phyloP scores from a whole-genome alignment of 768 basidiomycete genomes.

The Piloderma croceum region DNA sequence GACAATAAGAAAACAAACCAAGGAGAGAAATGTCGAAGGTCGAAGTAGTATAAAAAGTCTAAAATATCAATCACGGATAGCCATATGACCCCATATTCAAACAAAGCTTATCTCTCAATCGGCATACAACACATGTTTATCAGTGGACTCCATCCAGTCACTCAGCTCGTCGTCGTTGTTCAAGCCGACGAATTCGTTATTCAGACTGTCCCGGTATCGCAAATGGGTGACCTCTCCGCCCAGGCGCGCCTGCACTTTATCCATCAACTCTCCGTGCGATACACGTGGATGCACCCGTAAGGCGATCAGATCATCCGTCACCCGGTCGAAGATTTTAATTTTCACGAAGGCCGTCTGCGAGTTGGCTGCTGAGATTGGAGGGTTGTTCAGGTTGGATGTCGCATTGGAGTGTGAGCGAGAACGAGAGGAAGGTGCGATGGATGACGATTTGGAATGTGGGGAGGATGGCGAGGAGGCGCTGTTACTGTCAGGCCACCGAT shows the following conservation, averaged over 20 bases:
- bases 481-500: slow-evolving; percentile 22
- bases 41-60: background rate
- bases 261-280: slow-evolving; percentile 79
- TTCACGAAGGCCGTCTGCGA: slow-evolving; percentile 89
- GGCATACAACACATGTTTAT: slow-evolving; percentile 81
- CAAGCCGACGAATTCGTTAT: slow-evolving; percentile 59
- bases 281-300: slow-evolving; percentile 95
- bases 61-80: background rate
- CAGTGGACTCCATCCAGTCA: slow-evolving; percentile 71
- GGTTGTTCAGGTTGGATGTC: slow-evolving; percentile 48
- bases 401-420: slow-evolving; percentile 56
- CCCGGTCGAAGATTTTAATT: slow-evolving; percentile 95
- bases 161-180: slow-evolving; percentile 58
- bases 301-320: slow-evolving; percentile 92
- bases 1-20: too few relatives aligned
- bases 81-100: too few relatives aligned
- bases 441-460: slow-evolving; percentile 47
- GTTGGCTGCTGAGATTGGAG: slow-evolving; percentile 71
- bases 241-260: slow-evolving; percentile 84
- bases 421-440: slow-evolving; percentile 39
- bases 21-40: too few relatives aligned
- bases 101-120: slow-evolving; percentile 35
- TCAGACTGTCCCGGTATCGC: slow-evolving; percentile 70
- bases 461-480: slow-evolving; percentile 43
- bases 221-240: slow-evolving; percentile 66